Conservation (phyloP, 768 basidiomycete genomes). For the Phaffia australis region DNA sequence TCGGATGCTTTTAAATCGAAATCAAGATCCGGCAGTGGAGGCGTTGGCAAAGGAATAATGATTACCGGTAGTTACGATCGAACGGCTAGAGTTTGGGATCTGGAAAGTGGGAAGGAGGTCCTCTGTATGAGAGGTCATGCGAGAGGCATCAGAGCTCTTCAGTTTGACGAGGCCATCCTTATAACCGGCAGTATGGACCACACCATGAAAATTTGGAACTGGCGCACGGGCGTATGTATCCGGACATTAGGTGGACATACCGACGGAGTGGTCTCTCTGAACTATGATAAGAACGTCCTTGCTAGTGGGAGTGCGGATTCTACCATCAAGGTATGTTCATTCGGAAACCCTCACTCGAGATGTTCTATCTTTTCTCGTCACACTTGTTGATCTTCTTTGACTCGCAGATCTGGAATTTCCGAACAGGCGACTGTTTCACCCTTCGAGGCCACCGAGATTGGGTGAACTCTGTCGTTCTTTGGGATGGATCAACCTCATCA, state of each 20-base stretch:
- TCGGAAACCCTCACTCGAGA: not conserved
- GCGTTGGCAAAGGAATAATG: constrained; percentile 45
- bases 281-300: constrained; percentile 82
- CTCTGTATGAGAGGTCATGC: constrained; percentile 72
- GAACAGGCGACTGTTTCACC: constrained; percentile 81
- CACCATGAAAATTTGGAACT: constrained; percentile 92
- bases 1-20: constrained; percentile 3
- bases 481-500: constrained; percentile 51
- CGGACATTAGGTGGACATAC: constrained; percentile 81
- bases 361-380: not conserved
- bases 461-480: constrained; percentile 89
- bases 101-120: constrained; percentile 77
- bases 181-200: constrained; percentile 95
- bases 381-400: not conserved
- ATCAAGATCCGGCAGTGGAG: not conserved
- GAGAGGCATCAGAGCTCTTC: constrained; percentile 77
- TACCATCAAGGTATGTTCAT: constrained; percentile 77
- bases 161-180: constrained; percentile 89
- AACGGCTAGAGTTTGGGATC: constrained; percentile 89
- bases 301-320: constrained; percentile 87
- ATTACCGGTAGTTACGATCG: constrained; percentile 97
- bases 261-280: constrained; percentile 78
- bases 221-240: constrained; percentile 78
- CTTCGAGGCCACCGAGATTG: constrained; percentile 87
- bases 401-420: constrained; percentile 52